phyloP scores from a whole-genome alignment of 106 monocot genomes.

The Hemerocallis citrina region DNA sequence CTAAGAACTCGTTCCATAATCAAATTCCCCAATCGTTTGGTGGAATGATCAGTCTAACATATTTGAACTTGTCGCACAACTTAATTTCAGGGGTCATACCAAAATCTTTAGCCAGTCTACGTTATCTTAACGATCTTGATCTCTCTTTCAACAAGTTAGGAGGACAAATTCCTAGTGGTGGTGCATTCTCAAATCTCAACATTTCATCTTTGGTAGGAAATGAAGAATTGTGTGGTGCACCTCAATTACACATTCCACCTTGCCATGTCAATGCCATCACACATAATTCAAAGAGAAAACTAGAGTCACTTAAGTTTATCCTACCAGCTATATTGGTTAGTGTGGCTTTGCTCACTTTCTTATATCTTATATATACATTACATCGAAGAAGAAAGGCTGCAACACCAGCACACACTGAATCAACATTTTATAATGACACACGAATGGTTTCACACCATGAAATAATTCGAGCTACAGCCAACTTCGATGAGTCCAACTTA shows the following conservation, averaged over 20 bases:
- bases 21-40: constrained; percentile 11
- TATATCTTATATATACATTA: neutral
- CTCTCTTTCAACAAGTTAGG: neutral
- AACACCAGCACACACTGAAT: neutral
- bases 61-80: constrained; percentile 11
- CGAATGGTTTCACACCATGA: neutral
- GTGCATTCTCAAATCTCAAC: neutral
- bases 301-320: neutral
- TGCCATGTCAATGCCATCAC: neutral
- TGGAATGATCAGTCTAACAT: constrained; percentile 1
- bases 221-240: neutral
- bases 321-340: neutral
- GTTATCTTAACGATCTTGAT: neutral
- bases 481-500: neutral
- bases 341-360: neutral
- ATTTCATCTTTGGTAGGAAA: neutral
- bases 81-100: constrained; percentile 8
- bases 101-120: neutral
- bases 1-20: constrained; percentile 2
- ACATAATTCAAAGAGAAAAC: neutral
- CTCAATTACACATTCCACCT: neutral
- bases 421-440: neutral
- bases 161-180: neutral
- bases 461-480: neutral
- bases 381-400: neutral